Base-by-base conservation (phyloP, 371 early-diverging fungal genomes). In the Phascolomyces articulosus region DNA sequence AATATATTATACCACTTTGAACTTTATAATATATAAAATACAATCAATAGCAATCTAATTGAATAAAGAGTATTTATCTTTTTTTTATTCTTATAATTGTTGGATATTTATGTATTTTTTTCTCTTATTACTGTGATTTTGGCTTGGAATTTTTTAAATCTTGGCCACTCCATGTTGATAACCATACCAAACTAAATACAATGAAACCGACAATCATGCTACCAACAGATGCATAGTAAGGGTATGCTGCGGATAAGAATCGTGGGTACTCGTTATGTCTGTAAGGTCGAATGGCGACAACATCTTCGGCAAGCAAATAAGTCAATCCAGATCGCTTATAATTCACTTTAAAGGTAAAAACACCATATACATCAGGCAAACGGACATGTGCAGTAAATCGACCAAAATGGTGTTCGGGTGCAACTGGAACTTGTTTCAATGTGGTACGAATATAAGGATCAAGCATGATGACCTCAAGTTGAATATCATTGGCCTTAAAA, bases 281-380 rank as follows among this genome's bases (percentile, higher is more conserved):
- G 81, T 91, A 95, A 7, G 96, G 99, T 55, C 92, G 85, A 61
- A 98, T 88, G 31, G 92, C 90, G 2, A 98, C 90, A 9, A 89
- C 89, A 56, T 94, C 93, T 55, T 80, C 78, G 3, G 88, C 88
- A 56, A 82, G 77, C 27, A 98, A 64, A 65, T 86, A 92, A 13
- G 91, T 82, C 53, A 85, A 74, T 2, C 98, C 98, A 8, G 88
- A 79, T 49, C 94, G 87, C 72, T 93, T 91, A 79, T 97, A 97
- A 69, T 95, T 92, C 55, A 97, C 92, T 55, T 88, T 89, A 77
- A 98, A 91, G 9, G 96, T 97, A 78, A 93, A 98, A 15, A 97
- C 96, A 64, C 99, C 99, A 75, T 96, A 95, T 23, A 90, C 90
- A 72, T 98, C 98, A 38, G 99, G 99, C 34, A 98, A 82, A 47